Conservation (phyloP, 495 filamentous ascomycete species). For the Aspergillus diversus region DNA sequence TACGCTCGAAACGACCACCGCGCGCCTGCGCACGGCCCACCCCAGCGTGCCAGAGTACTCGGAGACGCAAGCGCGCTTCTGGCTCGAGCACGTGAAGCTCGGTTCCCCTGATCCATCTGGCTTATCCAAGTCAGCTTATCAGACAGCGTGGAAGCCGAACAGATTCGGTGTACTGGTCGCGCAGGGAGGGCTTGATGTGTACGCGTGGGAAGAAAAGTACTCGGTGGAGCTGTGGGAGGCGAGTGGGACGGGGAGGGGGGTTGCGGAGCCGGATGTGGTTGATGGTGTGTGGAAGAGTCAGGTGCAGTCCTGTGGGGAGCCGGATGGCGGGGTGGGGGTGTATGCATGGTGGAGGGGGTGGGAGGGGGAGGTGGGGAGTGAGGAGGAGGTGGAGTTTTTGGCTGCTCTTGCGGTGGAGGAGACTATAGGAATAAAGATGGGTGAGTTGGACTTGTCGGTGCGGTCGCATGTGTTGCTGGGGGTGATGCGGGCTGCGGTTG, state of each 20-base stretch:
- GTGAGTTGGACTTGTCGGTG: constrained; percentile 31
- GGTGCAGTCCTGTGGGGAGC: constrained; percentile 28
- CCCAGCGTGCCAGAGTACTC: constrained; percentile 27
- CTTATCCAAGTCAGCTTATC: constrained; percentile 5
- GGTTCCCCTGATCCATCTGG: constrained; percentile 4
- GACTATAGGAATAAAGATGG: constrained; percentile 24
- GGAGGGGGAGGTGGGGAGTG: constrained; percentile 31
- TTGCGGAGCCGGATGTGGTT: constrained; percentile 26
- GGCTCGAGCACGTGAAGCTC: constrained; percentile 24
- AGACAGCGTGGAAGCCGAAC: constrained; percentile 17
- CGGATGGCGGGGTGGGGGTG: constrained; percentile 26
- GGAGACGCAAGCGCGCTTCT: constrained; percentile 31
- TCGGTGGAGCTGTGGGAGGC: constrained; percentile 22
- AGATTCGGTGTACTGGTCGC: constrained; percentile 23
- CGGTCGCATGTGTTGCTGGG: constrained; percentile 32
- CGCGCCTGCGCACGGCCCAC: constrained; percentile 22
- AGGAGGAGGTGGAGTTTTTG: constrained; percentile 32
- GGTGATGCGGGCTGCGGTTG: constrained; percentile 30
- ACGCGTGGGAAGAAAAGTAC: constrained; percentile 26
- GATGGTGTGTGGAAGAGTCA: constrained; percentile 24
- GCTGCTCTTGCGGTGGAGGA: constrained; percentile 33
- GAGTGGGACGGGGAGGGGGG: constrained; percentile 16
- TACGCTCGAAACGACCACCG: constrained; percentile 29
- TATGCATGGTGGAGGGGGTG: constrained; percentile 30
- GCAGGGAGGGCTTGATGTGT: constrained; percentile 29